phyloP scores from a whole-genome alignment of 2,329 filamentous ascomycete species.

The Septoria petroselini region DNA sequence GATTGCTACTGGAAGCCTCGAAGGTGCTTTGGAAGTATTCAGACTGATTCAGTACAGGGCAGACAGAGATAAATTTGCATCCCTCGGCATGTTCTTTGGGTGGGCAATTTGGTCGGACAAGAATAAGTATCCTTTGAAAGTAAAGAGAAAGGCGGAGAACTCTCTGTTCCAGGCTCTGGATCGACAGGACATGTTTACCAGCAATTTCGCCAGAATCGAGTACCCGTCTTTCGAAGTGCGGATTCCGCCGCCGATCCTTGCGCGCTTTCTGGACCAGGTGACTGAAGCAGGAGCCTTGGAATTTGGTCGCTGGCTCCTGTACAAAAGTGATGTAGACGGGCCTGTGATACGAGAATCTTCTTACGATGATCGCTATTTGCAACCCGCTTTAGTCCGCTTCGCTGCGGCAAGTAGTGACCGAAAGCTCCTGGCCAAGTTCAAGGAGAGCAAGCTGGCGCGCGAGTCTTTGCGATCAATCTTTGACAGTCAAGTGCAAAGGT shows the following conservation, averaged over 20 bases:
- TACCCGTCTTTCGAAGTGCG: constrained; percentile 47
- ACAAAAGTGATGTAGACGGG: constrained; percentile 52
- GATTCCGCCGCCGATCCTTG: constrained; percentile 50
- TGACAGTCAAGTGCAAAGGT: constrained; percentile 44
- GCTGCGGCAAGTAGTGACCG: constrained; percentile 51
- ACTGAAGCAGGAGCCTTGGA: constrained; percentile 47
- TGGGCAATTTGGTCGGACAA: background rate
- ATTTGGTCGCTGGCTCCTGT: constrained; percentile 54
- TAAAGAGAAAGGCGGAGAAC: constrained; percentile 8
- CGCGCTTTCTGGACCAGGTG: constrained; percentile 51
- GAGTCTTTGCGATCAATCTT: constrained; percentile 38
- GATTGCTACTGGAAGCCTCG: constrained; percentile 40
- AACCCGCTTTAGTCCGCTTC: constrained; percentile 55
- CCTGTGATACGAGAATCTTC: constrained; percentile 48
- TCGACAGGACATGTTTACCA: constrained; percentile 29
- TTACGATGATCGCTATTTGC: constrained; percentile 49
- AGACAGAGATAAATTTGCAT: constrained; percentile 45
- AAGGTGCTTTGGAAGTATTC: constrained; percentile 41
- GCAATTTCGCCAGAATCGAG: constrained; percentile 39
- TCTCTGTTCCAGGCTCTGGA: constrained; percentile 29
- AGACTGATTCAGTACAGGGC: constrained; percentile 41
- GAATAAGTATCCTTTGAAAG: no score
- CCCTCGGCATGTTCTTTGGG: constrained; percentile 44
- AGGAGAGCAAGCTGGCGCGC: constrained; percentile 5
- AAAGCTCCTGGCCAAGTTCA: constrained; percentile 33